Percentiles rank a stretch among this genome's conserved stretches.
Conservation (phyloP, 441 rosid genomes). For the Erodium texanum region DNA sequence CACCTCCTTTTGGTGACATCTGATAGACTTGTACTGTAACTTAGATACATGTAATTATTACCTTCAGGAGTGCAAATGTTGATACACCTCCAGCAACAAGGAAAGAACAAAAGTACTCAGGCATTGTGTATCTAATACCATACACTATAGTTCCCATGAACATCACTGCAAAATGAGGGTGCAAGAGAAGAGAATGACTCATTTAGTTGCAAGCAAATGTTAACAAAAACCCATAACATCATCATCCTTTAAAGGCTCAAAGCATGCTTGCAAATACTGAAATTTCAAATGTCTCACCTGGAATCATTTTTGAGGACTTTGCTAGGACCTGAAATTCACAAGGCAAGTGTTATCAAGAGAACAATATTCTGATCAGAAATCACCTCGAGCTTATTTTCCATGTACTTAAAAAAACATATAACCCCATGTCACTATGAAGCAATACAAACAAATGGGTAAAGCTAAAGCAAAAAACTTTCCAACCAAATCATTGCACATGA, state of each 20-base stretch:
- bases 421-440: background rate
- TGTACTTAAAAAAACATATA: background rate
- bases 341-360: background rate
- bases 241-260: background rate
- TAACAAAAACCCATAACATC: background rate
- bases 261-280: background rate
- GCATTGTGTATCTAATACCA: conserved; percentile 71
- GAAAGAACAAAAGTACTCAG: conserved; percentile 68
- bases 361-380: background rate
- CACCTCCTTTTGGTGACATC: background rate
- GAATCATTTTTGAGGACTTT: conserved; percentile 96
- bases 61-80: conserved; percentile 77
- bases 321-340: conserved; percentile 57
- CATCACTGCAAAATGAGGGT: conserved; percentile 55
- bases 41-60: conserved; percentile 17
- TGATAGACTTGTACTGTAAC: background rate
- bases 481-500: background rate
- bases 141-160: conserved; percentile 80
- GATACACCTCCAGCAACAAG: conserved; percentile 98
- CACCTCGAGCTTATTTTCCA: background rate
- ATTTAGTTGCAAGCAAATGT: background rate
- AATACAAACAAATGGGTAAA: background rate
- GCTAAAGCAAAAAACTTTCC: background rate
- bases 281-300: conserved; percentile 38
- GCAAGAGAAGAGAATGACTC: background rate